phyloP scores from a whole-genome alignment of 305 asterid species.

The Rubia occidens region DNA sequence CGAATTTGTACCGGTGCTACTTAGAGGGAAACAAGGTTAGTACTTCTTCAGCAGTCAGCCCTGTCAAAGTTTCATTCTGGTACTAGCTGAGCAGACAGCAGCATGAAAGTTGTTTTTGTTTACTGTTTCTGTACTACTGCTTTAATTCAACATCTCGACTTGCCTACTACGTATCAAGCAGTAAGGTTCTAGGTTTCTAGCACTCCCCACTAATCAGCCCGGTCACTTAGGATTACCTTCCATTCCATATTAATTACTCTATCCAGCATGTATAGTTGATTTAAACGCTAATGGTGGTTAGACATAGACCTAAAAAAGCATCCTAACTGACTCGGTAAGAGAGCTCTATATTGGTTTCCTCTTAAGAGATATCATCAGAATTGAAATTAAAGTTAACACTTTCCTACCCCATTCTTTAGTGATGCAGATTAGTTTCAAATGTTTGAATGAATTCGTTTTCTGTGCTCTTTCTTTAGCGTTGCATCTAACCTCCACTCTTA shows the following conservation, averaged over 20 bases:
- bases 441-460: not conserved
- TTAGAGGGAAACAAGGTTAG: no score
- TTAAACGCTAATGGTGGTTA: not conserved
- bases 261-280: not conserved
- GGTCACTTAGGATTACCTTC: not conserved
- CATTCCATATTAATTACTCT: not conserved
- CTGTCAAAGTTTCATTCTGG: not conserved
- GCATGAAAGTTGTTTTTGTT: not conserved
- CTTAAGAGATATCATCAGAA: not conserved
- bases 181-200: not conserved
- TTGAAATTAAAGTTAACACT: not conserved
- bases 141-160: not conserved
- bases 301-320: not conserved
- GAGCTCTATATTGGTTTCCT: not conserved
- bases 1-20: no score
- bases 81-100: not conserved
- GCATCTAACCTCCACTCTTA: not conserved
- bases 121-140: not conserved
- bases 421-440: not conserved
- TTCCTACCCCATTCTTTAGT: not conserved
- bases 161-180: not conserved
- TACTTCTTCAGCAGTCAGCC: not conserved
- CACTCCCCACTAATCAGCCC: not conserved
- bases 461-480: not conserved
- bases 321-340: not conserved